Evolutionary conservation across 129 eudicot species (phyloP).

Genomic region (Flaveria ramosissima): DNA sequence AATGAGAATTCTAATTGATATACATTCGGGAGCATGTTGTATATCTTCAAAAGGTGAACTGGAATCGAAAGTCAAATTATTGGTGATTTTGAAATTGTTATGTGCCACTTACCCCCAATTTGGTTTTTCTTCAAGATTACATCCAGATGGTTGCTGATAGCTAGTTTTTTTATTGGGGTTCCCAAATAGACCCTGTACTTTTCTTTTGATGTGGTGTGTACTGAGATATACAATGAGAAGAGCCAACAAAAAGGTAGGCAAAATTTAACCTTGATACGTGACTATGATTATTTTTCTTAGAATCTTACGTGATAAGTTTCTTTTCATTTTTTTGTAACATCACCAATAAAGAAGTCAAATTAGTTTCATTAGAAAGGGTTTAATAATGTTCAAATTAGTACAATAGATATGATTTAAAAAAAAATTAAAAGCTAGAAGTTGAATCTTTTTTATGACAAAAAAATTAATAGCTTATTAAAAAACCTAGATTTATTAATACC

Average conservation of each 20-base stretch:
- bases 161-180: not conserved
- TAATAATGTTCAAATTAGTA: not conserved
- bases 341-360: conserved; percentile 2
- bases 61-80: conserved; percentile 8
- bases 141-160: conserved; percentile 2
- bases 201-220: not conserved
- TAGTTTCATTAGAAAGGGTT: not conserved
- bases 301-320: not conserved
- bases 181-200: conserved; percentile 4
- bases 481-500: conserved; percentile 5
- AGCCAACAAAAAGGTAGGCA: not conserved
- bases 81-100: not conserved
- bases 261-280: not conserved
- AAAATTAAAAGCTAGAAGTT: not conserved
- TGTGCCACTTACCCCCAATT: not conserved
- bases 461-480: conserved; percentile 2
- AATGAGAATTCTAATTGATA: not conserved
- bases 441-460: not conserved
- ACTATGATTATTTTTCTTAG: not conserved
- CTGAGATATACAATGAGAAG: conserved; percentile 4
- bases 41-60: not conserved
- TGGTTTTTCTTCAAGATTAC: conserved; percentile 11
- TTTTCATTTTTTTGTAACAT: not conserved
- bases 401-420: not conserved
- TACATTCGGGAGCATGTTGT: conserved; percentile 4